phyloP scores from a whole-genome alignment of 2,329 filamentous ascomycete species.

The Malbranchea cinnamomea region DNA sequence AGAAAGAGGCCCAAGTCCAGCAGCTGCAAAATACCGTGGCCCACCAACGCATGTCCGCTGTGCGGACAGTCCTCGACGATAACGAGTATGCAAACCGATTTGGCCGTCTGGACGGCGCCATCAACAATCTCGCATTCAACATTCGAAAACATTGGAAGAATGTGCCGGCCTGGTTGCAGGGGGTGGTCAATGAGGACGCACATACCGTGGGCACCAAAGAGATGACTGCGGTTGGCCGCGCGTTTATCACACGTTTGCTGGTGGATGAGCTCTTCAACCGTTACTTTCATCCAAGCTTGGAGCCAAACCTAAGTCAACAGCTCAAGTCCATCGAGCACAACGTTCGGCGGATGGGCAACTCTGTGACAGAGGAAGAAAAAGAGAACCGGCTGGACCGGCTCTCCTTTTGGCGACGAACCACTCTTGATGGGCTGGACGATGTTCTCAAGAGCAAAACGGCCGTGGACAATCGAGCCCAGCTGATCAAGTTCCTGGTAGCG shows the following conservation, averaged over 20 bases:
- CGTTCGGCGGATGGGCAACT: constrained; percentile 60
- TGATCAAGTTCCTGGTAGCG: constrained; percentile 55
- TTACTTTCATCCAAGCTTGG: constrained; percentile 82
- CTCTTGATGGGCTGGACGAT: constrained; percentile 74
- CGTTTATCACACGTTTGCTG: constrained; percentile 78
- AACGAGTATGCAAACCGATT: constrained; percentile 85
- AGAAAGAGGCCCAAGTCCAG: constrained; percentile 78
- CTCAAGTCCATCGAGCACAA: constrained; percentile 80
- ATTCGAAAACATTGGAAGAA: constrained; percentile 87
- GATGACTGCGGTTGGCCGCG: constrained; percentile 89
- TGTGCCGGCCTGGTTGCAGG: constrained; percentile 65
- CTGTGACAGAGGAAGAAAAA: constrained; percentile 70
- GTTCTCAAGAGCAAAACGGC: constrained; percentile 51
- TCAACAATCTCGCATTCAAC: constrained; percentile 88
- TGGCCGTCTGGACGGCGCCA: constrained; percentile 78
- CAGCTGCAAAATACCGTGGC: constrained; percentile 94
- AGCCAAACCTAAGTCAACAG: constrained; percentile 57
- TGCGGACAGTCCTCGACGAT: constrained; percentile 85
- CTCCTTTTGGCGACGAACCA: constrained; percentile 84
- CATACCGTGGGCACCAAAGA: constrained; percentile 82
- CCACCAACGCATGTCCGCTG: constrained; percentile 87
- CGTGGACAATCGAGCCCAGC: constrained; percentile 48
- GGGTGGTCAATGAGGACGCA: constrained; percentile 71
- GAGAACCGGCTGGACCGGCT: constrained; percentile 79
- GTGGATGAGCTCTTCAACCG: constrained; percentile 82